phyloP scores from a whole-genome alignment of 441 rosid genomes.

The Mallotus repandus region DNA sequence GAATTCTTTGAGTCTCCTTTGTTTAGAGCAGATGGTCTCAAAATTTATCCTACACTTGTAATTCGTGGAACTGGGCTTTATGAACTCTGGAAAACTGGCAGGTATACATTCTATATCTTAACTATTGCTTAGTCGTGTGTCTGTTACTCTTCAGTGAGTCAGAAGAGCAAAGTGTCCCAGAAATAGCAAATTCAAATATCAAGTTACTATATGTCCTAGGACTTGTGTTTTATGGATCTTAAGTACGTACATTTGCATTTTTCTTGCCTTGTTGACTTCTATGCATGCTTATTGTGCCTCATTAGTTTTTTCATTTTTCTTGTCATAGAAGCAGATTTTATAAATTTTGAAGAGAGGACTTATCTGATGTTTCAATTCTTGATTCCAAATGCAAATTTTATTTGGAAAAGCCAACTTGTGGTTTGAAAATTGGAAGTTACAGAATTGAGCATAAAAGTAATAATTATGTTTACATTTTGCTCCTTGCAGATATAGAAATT shows the following conservation, averaged over 20 bases:
- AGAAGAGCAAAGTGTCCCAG: background rate
- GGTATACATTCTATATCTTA: slow-evolving; percentile 36
- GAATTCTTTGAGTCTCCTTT: slow-evolving; percentile 97
- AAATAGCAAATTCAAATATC: background rate
- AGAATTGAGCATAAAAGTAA: background rate
- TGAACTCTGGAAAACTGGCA: slow-evolving; percentile 99
- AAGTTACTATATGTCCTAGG: background rate
- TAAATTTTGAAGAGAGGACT: background rate
- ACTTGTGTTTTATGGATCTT: background rate
- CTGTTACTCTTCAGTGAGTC: background rate
- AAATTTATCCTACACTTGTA: slow-evolving; percentile 98
- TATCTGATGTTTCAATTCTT: background rate
- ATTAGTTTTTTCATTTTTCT: background rate
- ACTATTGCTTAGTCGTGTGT: background rate
- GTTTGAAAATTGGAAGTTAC: background rate
- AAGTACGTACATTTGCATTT: background rate
- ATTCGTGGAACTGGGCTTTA: slow-evolving; percentile 99
- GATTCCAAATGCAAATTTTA: background rate
- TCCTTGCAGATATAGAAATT: slow-evolving; percentile 74
- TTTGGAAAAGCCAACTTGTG: background rate
- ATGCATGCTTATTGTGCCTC: background rate
- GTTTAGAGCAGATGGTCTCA: slow-evolving; percentile 97
- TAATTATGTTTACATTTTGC: slow-evolving; percentile 7
- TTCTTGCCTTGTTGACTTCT: background rate
- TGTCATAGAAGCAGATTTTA: background rate